Conservation (phyloP, 345 rosid genomes). For the Citrus medica region DNA sequence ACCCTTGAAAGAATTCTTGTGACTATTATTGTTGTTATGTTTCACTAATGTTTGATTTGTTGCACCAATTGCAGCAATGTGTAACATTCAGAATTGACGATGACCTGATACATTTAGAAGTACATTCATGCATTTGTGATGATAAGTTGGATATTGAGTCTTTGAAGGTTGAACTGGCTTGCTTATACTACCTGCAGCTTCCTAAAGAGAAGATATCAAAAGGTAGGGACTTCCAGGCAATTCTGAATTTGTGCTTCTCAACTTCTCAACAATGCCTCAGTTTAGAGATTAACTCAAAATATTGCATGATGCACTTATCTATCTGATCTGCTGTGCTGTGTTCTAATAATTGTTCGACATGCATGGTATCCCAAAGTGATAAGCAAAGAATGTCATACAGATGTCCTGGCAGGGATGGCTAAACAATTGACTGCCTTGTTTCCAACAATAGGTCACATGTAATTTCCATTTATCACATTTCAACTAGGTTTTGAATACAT, state of each 20-base stretch:
- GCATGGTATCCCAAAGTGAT: not conserved
- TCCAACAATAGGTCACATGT: not conserved
- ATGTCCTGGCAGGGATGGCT: not conserved
- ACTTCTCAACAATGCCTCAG: not conserved
- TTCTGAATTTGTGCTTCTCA: not conserved
- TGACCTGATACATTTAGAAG: slow-evolving; percentile 38
- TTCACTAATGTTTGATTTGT: slow-evolving; percentile 15
- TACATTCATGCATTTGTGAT: slow-evolving; percentile 30
- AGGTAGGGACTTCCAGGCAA: slow-evolving; percentile 39
- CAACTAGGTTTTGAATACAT: not conserved
- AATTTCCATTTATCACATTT: not conserved
- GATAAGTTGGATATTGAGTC: slow-evolving; percentile 46
- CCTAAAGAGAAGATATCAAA: slow-evolving; percentile 69
- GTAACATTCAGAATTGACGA: slow-evolving; percentile 57
- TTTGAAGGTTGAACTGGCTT: slow-evolving; percentile 76
- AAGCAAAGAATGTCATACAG: not conserved
- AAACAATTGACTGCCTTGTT: not conserved
- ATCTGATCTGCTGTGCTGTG: not conserved
- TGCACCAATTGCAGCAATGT: slow-evolving; percentile 44
- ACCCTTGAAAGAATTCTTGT: not conserved
- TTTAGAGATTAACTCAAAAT: not conserved
- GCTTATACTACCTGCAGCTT: slow-evolving; percentile 77
- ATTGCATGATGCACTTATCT: not conserved
- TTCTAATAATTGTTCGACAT: not conserved
- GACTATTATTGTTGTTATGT: not conserved